Evolutionary conservation across 148 eudicot genomes (phyloP).

Genomic region (Rhododendron griersonianum): DNA sequence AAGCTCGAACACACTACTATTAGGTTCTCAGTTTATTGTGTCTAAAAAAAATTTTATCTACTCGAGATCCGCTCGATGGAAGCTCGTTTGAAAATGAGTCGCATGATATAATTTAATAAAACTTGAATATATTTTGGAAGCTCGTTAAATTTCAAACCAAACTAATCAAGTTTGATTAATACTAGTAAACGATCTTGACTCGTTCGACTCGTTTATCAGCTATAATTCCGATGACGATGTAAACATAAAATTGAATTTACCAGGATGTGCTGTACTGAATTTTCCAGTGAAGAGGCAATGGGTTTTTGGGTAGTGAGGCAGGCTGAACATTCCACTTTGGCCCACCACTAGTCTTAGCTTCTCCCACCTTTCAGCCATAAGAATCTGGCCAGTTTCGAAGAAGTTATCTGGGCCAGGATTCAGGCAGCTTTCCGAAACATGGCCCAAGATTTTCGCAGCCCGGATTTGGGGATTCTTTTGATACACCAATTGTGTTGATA

Average conservation of each 20-base stretch:
- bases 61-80: background rate
- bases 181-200: no score
- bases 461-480: constrained; percentile 76
- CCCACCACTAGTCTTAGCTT: constrained; percentile 43
- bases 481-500: constrained; percentile 70
- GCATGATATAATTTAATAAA: background rate
- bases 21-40: no score
- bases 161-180: background rate
- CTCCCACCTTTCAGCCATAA: constrained; percentile 64
- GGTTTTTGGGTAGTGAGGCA: constrained; percentile 37
- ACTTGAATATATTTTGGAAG: background rate
- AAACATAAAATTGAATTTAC: no score
- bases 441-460: constrained; percentile 59
- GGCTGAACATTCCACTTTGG: constrained; percentile 20
- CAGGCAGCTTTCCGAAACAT: constrained; percentile 40
- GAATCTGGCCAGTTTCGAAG: constrained; percentile 39
- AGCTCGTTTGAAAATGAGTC: background rate
- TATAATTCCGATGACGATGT: no score
- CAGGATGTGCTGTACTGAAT: constrained; percentile 29
- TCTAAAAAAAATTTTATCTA: no score
- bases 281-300: constrained; percentile 46
- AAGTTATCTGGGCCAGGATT: constrained; percentile 23
- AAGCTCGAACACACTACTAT: no score
- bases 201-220: no score
- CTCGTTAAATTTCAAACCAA: background rate